Evolutionary conservation across 192 early-diverging fungal species (phyloP), one percentile per base, ranked within the genome.

Genomic region (Umbelopsis sp.): DNA sequence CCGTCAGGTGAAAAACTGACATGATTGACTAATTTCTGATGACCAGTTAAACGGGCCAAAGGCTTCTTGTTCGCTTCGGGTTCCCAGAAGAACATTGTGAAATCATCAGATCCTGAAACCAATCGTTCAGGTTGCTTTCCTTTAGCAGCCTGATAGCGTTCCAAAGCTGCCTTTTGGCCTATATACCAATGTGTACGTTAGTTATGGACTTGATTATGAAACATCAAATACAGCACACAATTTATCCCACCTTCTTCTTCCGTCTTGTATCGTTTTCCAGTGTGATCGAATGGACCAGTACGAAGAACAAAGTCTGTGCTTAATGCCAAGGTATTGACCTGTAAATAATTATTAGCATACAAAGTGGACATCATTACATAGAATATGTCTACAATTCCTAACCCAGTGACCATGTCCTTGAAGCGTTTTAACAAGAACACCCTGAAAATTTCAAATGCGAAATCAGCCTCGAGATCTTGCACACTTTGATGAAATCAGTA

Each of bases 371-470:
- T n/a, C n/a, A n/a, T 41, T 41, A 0, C 12, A 41, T 41, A 41
- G 12, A 1, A 3, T 41, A 41, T 11, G 38, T 41, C 38, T 41
- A 41, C 38, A 11, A 11, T 11, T 41, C 38, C 38, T 41, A 17
- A 99, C 94, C 97, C 95, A 97, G 80, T 98, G 97, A 16, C 93
- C 97, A 77, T 98, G 96, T 54, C 97, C 97, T 31, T 90, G 82
- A 45, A 98, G 82, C 3, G 90, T 91, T 72, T 91, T 92, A 24
- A 95, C 85, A 2, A 98, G 82, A 34, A 89, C 93, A 47, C 97
- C 97, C 69, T 93, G 68, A 21, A 67, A 43, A 50, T 24, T 66
- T 59, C 25, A 36, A 31, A 69, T n/a, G n/a, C n/a, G n/a, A 24
- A 65, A 45, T 31, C 29, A 54, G 38, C 38, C 38, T 11, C 7